Percentiles rank a stretch among this genome's conserved stretches.
These are phyloP conservation scores for Pseudognaphalium luteoalbum DNA, from an alignment of 129 eudicot genomes.

Conservation along the genomic window DNA sequence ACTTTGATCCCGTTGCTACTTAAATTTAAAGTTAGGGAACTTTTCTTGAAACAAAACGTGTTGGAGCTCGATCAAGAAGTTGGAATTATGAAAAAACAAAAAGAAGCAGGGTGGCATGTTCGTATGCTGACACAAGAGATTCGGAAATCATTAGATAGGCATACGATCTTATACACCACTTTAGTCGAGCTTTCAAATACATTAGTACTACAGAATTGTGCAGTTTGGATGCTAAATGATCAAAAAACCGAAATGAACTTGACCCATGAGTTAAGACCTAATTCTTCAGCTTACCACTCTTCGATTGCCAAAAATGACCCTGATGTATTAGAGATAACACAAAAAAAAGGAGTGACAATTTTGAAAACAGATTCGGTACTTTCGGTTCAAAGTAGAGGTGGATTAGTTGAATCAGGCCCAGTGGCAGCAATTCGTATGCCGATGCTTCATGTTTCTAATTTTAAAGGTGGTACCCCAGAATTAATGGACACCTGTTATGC, in stretches of 20 bases:
- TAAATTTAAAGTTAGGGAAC: conserved; percentile 74
- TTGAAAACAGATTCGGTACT: conserved; percentile 59
- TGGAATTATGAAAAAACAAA: conserved; percentile 75
- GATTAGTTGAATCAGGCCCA: conserved; percentile 51
- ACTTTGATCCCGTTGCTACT: conserved; percentile 70
- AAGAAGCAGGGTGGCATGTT: conserved; percentile 70
- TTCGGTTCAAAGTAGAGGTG: conserved; percentile 66
- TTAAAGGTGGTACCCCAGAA: conserved; percentile 91
- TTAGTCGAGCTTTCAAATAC: conserved; percentile 79
- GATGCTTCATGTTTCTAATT: conserved; percentile 77
- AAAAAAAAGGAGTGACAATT: conserved; percentile 63
- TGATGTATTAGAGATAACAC: conserved; percentile 57
- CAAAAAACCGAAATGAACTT: conserved; percentile 55
- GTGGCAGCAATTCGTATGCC: conserved; percentile 95
- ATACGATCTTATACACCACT: conserved; percentile 68
- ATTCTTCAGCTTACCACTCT: conserved; percentile 34
- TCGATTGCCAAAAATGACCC: conserved; percentile 61
- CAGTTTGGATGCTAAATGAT: conserved; percentile 79
- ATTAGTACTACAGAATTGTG: conserved; percentile 67
- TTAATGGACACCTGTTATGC: conserved; percentile 67
- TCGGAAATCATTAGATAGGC: conserved; percentile 75
- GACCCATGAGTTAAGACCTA: conserved; percentile 56
- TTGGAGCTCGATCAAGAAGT: conserved; percentile 88
- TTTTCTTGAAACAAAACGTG: conserved; percentile 66
- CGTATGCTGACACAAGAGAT: conserved; percentile 85